Percentiles rank a stretch among this genome's conserved stretches.
These are phyloP conservation scores for Acer yangbiense DNA, from an alignment of 345 rosid species.

Conservation along the genomic window DNA sequence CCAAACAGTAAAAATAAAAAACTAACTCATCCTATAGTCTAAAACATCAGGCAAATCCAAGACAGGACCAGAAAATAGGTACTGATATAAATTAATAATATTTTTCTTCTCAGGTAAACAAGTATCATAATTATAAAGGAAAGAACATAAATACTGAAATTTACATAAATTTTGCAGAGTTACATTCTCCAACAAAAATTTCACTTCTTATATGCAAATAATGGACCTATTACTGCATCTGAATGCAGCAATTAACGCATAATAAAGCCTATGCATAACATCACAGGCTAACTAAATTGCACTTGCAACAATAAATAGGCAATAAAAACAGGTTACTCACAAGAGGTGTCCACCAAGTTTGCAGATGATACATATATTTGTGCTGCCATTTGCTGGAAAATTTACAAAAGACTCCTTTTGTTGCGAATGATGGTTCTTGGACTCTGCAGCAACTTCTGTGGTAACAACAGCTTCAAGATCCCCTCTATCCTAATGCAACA, in stretches of 20 bases:
- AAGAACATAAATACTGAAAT: background rate
- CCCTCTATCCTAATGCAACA: slow-evolving; percentile 65
- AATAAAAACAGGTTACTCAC: slow-evolving; percentile 39
- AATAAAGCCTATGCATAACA: background rate
- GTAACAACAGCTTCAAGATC: slow-evolving; percentile 40
- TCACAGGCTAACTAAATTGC: background rate
- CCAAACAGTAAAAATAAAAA: background rate
- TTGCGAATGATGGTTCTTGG: slow-evolving; percentile 20
- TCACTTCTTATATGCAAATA: background rate
- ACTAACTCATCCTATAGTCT: background rate
- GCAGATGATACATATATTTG: slow-evolving; percentile 40
- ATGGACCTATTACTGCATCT: background rate
- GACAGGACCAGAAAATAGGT: background rate
- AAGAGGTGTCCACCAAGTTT: slow-evolving; percentile 51
- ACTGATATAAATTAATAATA: background rate
- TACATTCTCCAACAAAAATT: background rate
- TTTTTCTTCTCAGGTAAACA: background rate
- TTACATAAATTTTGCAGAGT: background rate
- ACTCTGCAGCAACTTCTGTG: slow-evolving; percentile 33
- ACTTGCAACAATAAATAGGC: slow-evolving; percentile 1
- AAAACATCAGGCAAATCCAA: slow-evolving; percentile 1
- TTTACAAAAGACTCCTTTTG: slow-evolving; percentile 24
- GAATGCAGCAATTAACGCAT: background rate
- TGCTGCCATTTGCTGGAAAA: slow-evolving; percentile 18
- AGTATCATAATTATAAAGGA: background rate